These are phyloP conservation scores for Arachnopeziza araneosa DNA, from an alignment of 2,329 filamentous ascomycete genomes.

Conservation along the genomic window DNA sequence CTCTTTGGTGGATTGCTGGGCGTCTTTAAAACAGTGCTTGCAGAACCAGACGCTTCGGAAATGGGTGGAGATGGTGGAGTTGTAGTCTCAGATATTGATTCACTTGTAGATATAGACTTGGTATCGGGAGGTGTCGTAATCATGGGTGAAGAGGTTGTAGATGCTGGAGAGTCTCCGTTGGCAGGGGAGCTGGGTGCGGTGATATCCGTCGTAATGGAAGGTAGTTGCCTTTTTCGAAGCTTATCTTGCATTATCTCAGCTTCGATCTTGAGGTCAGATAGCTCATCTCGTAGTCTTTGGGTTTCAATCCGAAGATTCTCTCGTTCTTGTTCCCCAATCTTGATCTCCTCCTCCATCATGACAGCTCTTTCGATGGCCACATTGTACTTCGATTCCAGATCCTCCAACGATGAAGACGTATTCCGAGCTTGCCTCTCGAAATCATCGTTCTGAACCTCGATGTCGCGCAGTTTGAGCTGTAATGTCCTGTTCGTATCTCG, in stretches of 20 bases:
- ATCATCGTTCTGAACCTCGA: conserved; percentile 97
- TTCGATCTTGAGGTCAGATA: conserved; percentile 91
- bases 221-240: conserved; percentile 67
- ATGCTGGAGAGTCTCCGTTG: conserved; percentile 71
- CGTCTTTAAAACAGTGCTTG: conserved; percentile 21
- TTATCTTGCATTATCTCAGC: conserved; percentile 93
- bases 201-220: conserved; percentile 55
- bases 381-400: conserved; percentile 96
- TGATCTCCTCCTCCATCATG: conserved; percentile 93
- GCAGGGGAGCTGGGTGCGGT: conserved; percentile 62
- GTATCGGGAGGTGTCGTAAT: conserved; percentile 76
- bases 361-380: conserved; percentile 86
- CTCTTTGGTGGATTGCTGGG: conserved; percentile 31
- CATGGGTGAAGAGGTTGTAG: conserved; percentile 87
- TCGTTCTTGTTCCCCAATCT: conserved; percentile 83
- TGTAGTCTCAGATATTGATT: conserved; percentile 57
- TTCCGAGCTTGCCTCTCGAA: conserved; percentile 95
- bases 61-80: conserved; percentile 92
- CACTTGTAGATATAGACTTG: conserved; percentile 56
- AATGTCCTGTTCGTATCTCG: conserved; percentile 78
- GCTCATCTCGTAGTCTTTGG: conserved; percentile 83
- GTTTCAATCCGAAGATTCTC: conserved; percentile 84
- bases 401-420: conserved; percentile 91
- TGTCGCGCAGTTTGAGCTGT: conserved; percentile 81
- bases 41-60: conserved; percentile 65